Evolutionary conservation across 805 yeast species (phyloP), one percentile per base, ranked within the genome.

Genomic region (Wickerhamia fluorescens): DNA sequence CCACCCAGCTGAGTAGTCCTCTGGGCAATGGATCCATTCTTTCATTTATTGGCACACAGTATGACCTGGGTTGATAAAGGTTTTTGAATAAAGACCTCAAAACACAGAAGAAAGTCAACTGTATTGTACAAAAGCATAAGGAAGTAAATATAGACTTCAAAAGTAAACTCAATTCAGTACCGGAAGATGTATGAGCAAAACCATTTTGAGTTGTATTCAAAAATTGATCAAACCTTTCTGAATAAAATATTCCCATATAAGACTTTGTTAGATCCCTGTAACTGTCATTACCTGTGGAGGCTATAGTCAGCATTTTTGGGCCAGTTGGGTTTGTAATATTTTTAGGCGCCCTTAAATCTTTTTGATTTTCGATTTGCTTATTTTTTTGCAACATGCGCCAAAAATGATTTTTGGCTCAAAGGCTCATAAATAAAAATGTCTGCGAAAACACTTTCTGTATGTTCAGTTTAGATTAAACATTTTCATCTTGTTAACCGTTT

Each of bases 1-100:
- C 24, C 2, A 78, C 36, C 89, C 89, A 83, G 4, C 62, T 61
- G 16, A 77, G 60, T n/a, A 70, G 51, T 0, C 72, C 69, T 9
- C 53, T 45, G 2, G 61, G 56, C 12, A 62, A 39, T 1, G 61
- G 60, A 4, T 54, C 56, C 34, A 59, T 57, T 34, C 64, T 53
- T 31, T 56, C 58, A 14, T 51, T 41, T 2, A 42, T 47, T 0
- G 73, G 71, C 1, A 66, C 69, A 36, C 58, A 61, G 34, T 53
- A 57, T 21, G 68, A 52, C 26, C 75, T 53, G 3, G 81, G 77
- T 40, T 76, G 82, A 42, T 79, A 79, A 13, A 80, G 23, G 12
- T 29, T 19, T 27, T 36, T 40, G 27, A 57, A 55, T 2, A 51
- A 41, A 6, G 61, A 42, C 22, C 68, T 30, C 15, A 63, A 45